phyloP scores from a whole-genome alignment of 352 stramenopile genomes.

The Globisporangium cederbergense region DNA sequence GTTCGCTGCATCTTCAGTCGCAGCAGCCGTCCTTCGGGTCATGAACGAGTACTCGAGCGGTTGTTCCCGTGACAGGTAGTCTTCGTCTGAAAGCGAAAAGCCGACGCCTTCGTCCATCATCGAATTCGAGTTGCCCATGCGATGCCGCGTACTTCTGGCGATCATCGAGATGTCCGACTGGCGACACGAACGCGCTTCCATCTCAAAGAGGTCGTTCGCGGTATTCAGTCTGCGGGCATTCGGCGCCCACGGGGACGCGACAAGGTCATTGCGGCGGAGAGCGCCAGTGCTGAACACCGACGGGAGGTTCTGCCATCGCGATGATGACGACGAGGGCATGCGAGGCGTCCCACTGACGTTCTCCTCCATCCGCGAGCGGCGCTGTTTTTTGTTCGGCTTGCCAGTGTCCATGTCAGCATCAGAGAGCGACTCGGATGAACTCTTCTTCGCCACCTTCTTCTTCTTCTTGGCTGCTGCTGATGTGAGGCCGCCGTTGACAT shows the following conservation, averaged over 20 bases:
- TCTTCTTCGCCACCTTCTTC: conserved; percentile 7
- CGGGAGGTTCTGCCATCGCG: conserved; percentile 32
- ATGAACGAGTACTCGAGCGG: conserved; percentile 26
- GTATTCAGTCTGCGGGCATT: conserved; percentile 8
- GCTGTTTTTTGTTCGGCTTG: conserved; percentile 17
- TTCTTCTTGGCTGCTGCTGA: conserved; percentile 1
- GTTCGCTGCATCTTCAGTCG: conserved; percentile 10
- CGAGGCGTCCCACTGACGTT: conserved; percentile 26
- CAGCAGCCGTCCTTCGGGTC: conserved; percentile 2
- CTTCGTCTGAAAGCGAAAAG: conserved; percentile 62
- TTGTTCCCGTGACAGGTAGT: conserved; percentile 65
- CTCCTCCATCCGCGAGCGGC: conserved; percentile 13
- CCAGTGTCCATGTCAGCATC: neutral
- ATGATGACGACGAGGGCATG: conserved; percentile 5
- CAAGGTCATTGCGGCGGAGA: conserved; percentile 33
- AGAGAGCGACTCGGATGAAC: neutral
- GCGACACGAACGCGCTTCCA: conserved; percentile 29
- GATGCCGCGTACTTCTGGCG: conserved; percentile 36
- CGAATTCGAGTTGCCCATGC: conserved; percentile 19
- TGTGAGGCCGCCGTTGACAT: neutral
- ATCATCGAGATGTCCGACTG: conserved; percentile 19
- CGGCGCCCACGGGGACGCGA: conserved; percentile 42
- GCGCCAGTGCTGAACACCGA: conserved; percentile 22
- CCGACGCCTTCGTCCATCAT: conserved; percentile 35
- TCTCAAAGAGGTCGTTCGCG: conserved; percentile 19